phyloP scores from a whole-genome alignment of 2,329 filamentous ascomycete species.

The Sporothrix sp. region DNA sequence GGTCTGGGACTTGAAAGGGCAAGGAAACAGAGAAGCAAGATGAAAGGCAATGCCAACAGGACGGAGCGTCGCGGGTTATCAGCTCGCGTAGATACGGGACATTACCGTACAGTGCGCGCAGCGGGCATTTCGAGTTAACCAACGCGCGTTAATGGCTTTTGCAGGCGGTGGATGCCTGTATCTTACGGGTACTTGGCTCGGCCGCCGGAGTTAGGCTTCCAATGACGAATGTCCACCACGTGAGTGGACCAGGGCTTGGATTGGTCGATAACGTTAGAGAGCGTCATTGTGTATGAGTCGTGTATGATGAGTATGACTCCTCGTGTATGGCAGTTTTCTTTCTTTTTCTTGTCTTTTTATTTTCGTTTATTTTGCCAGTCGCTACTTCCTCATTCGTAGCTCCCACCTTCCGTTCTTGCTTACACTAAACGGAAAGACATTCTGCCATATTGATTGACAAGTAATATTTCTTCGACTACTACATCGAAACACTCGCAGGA shows the following conservation, averaged over 20 bases:
- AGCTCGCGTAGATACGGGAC: not conserved
- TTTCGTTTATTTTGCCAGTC: not conserved
- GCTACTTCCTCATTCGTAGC: not conserved
- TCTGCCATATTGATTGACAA: too few species aligned
- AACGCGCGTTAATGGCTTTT: slow-evolving; percentile 2
- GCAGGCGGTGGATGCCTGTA: not conserved
- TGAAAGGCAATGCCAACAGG: too few species aligned
- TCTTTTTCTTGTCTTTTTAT: not conserved
- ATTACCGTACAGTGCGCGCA: not conserved
- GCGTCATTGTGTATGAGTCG: too few species aligned
- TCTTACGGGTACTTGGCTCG: not conserved
- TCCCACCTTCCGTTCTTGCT: not conserved
- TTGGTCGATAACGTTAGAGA: too few species aligned
- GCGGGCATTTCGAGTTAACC: too few species aligned
- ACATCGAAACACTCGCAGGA: too few species aligned
- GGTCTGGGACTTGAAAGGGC: too few species aligned
- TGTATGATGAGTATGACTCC: not conserved
- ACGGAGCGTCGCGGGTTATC: slow-evolving; percentile 3
- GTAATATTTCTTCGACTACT: too few species aligned
- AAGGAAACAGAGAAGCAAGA: too few species aligned
- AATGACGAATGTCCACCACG: too few species aligned
- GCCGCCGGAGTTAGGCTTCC: slow-evolving; percentile 7
- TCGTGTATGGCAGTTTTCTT: not conserved
- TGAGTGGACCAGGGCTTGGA: not conserved
- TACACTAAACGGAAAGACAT: too few species aligned